These are phyloP conservation scores for Typha latifolia DNA, from an alignment of 176 grass and related monocot species.

Conservation along the genomic window DNA sequence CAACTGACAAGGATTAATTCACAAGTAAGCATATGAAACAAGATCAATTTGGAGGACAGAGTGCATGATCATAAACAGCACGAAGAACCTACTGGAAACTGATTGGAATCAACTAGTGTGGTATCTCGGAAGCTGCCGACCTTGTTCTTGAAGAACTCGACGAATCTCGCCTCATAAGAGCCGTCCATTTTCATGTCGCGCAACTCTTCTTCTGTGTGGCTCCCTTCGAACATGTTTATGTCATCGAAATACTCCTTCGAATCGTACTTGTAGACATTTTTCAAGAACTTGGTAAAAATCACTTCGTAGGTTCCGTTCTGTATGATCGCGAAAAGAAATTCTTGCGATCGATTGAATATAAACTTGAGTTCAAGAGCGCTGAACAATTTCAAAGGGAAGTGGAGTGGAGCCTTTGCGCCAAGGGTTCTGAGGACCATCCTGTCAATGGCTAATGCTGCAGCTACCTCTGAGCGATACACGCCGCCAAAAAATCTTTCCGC, in stretches of 20 bases:
- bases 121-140: neutral
- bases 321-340: slow-evolving; percentile 8
- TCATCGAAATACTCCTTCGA: neutral
- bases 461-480: slow-evolving; percentile 10
- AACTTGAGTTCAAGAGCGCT: slow-evolving; percentile 13
- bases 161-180: slow-evolving; percentile 16
- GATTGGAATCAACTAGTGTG: too few relatives aligned
- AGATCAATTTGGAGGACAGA: too few relatives aligned
- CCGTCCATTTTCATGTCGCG: neutral
- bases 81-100: too few relatives aligned
- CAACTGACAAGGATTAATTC: too few relatives aligned
- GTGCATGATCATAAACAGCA: too few relatives aligned
- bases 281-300: slow-evolving; percentile 21
- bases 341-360: slow-evolving; percentile 1
- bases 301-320: slow-evolving; percentile 24
- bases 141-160: slow-evolving; percentile 41
- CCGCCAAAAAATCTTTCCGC: neutral
- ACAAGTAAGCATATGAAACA: too few relatives aligned
- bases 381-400: slow-evolving; percentile 19
- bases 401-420: neutral
- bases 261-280: neutral
- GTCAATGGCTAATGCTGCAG: slow-evolving; percentile 38
- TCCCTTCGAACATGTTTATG: slow-evolving; percentile 7
- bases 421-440: slow-evolving; percentile 19
- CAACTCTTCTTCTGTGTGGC: neutral